Evolutionary conservation across 179 eudicot species (phyloP).

Genomic region (Silene vulgaris): DNA sequence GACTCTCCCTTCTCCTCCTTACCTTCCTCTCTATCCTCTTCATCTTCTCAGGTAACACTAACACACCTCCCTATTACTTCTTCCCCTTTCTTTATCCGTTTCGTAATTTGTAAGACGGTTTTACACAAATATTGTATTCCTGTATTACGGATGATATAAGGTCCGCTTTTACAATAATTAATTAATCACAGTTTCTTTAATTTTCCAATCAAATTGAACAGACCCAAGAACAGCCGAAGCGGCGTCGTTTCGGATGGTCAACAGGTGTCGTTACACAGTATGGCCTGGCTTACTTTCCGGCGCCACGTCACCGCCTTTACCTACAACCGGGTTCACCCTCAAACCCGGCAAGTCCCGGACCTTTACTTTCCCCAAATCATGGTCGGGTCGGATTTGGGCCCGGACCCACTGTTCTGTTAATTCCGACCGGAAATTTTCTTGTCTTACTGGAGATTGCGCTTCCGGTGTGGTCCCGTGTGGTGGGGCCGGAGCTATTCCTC

Average conservation of each 20-base stretch:
- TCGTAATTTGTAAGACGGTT: no score
- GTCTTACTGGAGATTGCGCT: conserved; percentile 80
- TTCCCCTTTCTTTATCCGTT: neutral
- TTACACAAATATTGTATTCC: no score
- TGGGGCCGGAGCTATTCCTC: conserved; percentile 80
- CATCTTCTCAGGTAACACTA: conserved; percentile 28
- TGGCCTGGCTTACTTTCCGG: conserved; percentile 94
- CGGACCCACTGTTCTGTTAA: conserved; percentile 58
- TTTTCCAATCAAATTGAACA: neutral
- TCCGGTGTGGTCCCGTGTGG: conserved; percentile 59
- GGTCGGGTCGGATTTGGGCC: conserved; percentile 95
- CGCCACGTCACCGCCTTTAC: conserved; percentile 55
- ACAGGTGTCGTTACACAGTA: conserved; percentile 66
- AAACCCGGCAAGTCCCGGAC: conserved; percentile 47
- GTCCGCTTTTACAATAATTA: no score
- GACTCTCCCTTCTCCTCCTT: conserved; percentile 23
- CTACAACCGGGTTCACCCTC: conserved; percentile 78
- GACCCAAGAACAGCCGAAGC: conserved; percentile 18
- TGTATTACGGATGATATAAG: no score
- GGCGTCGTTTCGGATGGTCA: conserved; percentile 58
- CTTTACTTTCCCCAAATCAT: conserved; percentile 45
- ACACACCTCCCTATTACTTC: neutral
- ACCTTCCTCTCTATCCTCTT: conserved; percentile 17
- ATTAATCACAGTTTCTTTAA: neutral
- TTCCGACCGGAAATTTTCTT: conserved; percentile 42